Base-by-base conservation (phyloP, 1,139 yeast species). In the Geotrichum phurueaensis region DNA sequence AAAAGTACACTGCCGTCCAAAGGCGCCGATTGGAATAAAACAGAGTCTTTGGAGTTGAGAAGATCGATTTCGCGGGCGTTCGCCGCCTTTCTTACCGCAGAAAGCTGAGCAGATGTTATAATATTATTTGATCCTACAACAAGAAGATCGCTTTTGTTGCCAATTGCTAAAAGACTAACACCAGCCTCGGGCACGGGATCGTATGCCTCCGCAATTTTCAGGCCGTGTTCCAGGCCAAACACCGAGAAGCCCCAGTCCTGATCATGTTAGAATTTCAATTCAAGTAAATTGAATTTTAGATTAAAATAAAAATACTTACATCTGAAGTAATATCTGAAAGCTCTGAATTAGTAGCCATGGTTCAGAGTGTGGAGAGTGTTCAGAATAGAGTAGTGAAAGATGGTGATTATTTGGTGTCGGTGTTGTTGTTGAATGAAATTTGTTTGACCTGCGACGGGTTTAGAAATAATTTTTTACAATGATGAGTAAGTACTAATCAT, bases 211-310 rank as follows among this genome's bases (percentile, higher is more conserved):
- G 63, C 58, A 12, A 67, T 27, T 9, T 58, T 52, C 12, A 62
- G 51, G n/a, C 70, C 70, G 12, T 60, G 63, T 22, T 63, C 67
- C n/a, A 61, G 52, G 1, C 68, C 68, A 12, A 67, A 58, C 29
- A 51, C 27, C 2, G 53, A 50, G 55, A 69, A 69, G 13, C 64
- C 65, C 71, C 71, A 69, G 48, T 69, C 70, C 69, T 64, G 31
- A 29, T 12, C 47, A n/a, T 15, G 25, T n/a, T 18, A 47, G 23
- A 10, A 56, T 47, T 23, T 58, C 39, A 6, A 25, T 51, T 51
- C 22, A 51, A 27, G 18, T 51, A 18, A 51, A 29, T 6, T 18
- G 18, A 51, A 6, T 5, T 10, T 3, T 23, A 50, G 29, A 9
- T 25, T 45, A 20, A 18, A 18, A 47, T 12, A 22, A 48, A 48